Base-by-base conservation (phyloP, 108 stramenopile species). In the Licmophora abbreviata region DNA sequence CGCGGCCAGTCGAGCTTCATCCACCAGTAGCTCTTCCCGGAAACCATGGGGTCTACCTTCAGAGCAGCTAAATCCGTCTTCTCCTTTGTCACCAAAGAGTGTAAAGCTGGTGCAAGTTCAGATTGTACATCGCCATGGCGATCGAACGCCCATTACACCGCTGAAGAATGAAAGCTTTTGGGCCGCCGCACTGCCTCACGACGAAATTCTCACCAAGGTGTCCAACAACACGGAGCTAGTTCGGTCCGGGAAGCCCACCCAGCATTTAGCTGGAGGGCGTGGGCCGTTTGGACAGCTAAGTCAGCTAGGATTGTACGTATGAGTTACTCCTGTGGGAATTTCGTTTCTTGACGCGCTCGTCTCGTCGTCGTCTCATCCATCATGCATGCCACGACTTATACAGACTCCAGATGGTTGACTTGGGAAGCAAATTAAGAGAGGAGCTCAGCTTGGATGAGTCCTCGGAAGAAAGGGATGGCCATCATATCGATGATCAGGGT, bases 251-350 rank as follows among this genome's bases (percentile, higher is more conserved):
- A 21, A 38, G 17, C 27, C 25, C 25, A 63, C 34, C 30, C 37
- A 32, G 22, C 88, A 90, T 48, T 51, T 55, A 9, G 88, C 84
- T 7, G 29, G 24, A 8, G 83, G 83, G 0, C 40, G 61, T 30
- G 83, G 80, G 10, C 72, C 79, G 0, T 90, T 85, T 52, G 88
- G 88, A n/a, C 76, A 85, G 29, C 55, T 90, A 40, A 83, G 84
- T 0, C 48, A 73, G 49, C 51, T 83, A 51, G 88, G 88, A 25
- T 35, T 90, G 40, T n/a, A n/a, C n/a, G n/a, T n/a, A n/a, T n/a
- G n/a, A n/a, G n/a, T n/a, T n/a, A n/a, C n/a, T n/a, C n/a, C n/a
- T n/a, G n/a, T n/a, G n/a, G n/a, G n/a, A n/a, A n/a, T n/a, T n/a
- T n/a, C n/a, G n/a, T n/a, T n/a, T n/a, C n/a, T n/a, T n/a, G n/a